A percentile compares a stretch with the other conserved stretches of the same genome.
Evolutionary conservation across 495 filamentous ascomycete genomes (phyloP).

Genomic region (Podospora conica): DNA sequence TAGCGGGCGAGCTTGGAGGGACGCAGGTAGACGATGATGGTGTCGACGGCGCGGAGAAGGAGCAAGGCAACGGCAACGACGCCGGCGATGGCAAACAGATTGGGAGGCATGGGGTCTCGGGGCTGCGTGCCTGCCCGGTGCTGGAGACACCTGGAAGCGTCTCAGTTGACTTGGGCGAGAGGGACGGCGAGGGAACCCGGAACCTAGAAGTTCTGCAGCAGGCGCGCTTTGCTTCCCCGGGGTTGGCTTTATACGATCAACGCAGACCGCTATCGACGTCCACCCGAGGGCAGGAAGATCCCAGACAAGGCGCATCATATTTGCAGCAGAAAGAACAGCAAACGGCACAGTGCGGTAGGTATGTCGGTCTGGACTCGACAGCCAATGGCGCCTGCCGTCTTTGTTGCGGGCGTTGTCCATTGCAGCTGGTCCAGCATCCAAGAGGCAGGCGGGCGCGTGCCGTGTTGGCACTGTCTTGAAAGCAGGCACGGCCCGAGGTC

Average conservation of each 20-base stretch:
- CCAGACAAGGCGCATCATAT: not conserved
- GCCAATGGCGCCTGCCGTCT: not conserved
- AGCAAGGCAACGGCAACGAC: not conserved
- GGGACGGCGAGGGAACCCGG: not conserved
- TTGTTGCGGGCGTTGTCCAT: not conserved
- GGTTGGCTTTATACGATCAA: not conserved
- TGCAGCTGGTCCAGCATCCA: not conserved
- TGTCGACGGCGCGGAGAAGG: not conserved
- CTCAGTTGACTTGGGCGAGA: not conserved
- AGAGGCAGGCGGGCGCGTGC: too few relatives aligned
- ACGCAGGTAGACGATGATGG: slow-evolving; percentile 3
- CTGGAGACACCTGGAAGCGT: not conserved
- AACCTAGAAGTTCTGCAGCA: not conserved
- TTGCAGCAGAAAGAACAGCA: not conserved
- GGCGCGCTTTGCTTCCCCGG: not conserved
- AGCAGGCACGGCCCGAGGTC: not conserved
- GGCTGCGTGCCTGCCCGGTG: not conserved
- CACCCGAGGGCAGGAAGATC: not conserved
- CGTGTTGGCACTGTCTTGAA: too few relatives aligned
- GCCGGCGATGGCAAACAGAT: not conserved
- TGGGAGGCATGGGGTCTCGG: not conserved
- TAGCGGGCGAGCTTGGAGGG: slow-evolving; percentile 17
- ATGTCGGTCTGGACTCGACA: not conserved
- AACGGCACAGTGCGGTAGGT: not conserved
- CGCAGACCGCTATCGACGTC: not conserved